Conservation (phyloP, 2,329 filamentous ascomycete species). For the Penicillium aurantiogriseum region DNA sequence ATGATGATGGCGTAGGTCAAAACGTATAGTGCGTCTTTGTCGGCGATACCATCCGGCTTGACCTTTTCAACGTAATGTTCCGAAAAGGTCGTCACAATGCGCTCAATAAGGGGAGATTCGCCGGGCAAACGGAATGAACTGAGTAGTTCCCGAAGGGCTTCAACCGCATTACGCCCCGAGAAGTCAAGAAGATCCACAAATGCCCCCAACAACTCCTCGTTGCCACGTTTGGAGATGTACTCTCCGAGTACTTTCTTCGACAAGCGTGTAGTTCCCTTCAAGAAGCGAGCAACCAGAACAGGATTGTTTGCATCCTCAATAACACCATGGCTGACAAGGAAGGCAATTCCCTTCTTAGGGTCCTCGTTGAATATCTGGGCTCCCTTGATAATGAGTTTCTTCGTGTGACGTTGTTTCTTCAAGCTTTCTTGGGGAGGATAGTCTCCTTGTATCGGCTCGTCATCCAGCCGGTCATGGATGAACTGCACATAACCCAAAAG, state of each 20-base stretch:
- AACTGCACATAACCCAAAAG: conserved; percentile 88
- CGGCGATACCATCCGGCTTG: conserved; percentile 70
- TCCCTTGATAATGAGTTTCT: conserved; percentile 85
- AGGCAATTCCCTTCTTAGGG: conserved; percentile 83
- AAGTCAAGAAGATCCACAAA: conserved; percentile 92
- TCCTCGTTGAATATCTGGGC: conserved; percentile 92
- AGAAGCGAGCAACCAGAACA: conserved; percentile 75
- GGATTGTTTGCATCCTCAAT: conserved; percentile 74
- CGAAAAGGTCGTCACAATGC: conserved; percentile 83
- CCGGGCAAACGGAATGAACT: conserved; percentile 91
- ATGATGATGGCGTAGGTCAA: conserved; percentile 96
- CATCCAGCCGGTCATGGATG: conserved; percentile 79
- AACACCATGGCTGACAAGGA: conserved; percentile 79
- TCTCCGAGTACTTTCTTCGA: conserved; percentile 91
- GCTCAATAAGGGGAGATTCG: conserved; percentile 87
- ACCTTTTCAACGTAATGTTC: conserved; percentile 76
- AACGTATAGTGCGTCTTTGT: conserved; percentile 85
- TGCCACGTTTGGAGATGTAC: conserved; percentile 85
- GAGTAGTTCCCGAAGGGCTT: conserved; percentile 81
- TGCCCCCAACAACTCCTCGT: conserved; percentile 77
- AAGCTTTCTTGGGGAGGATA: conserved; percentile 66
- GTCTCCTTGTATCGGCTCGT: conserved; percentile 62
- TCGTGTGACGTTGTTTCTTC: conserved; percentile 70
- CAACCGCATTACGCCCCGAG: conserved; percentile 78
- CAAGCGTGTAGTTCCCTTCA: conserved; percentile 81